Evolutionary conservation across 345 rosid species (phyloP), one percentile per base, ranked within the genome.

Genomic region (Heritiera littoralis): DNA sequence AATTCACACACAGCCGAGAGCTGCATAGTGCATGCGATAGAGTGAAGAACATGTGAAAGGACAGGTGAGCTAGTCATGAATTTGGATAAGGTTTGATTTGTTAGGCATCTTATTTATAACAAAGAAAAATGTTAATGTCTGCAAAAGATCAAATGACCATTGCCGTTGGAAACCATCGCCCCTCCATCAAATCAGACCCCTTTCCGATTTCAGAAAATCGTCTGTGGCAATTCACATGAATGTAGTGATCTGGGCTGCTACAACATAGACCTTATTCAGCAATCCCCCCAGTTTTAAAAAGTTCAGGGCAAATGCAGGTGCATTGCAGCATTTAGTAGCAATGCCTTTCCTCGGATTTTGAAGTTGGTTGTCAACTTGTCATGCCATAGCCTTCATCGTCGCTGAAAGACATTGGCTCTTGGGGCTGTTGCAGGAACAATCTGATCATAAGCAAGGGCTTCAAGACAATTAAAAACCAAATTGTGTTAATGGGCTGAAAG

Each of bases 161-260:
- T 8, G 11, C 23, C 30, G 7, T 14, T 43, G 13, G 7, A 15
- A 67, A 43, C 32, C 52, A 67, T 45, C 32, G 43, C 52, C 9
- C 51, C 30, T 41, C 48, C 14, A 66, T 66, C 38, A 35, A 35
- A 35, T 35, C 38, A 35, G 3, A 35, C 38, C 71, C 9, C 7
- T 7, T 48, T 7, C 13, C 7, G 74, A 30, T 30, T 67, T 67
- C 72, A 43, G 52, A n/a, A 43, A 43, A 43, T 43, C 41, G 51
- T 49, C 59, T 49, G 23, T 14, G 38, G 46, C 76, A 72, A 32
- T 52, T 54, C 76, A 72, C 48, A 54, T 72, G 76, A 38, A 72
- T 52, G 46, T 54, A 9, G 63, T 54, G 76, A 35, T 5, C 40
- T 51, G 7, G 43, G 43, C 60, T 32, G 20, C 60, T 30, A 28